Base-by-base conservation (phyloP, 148 eudicot genomes). In the Fagopyrum tataricum region DNA sequence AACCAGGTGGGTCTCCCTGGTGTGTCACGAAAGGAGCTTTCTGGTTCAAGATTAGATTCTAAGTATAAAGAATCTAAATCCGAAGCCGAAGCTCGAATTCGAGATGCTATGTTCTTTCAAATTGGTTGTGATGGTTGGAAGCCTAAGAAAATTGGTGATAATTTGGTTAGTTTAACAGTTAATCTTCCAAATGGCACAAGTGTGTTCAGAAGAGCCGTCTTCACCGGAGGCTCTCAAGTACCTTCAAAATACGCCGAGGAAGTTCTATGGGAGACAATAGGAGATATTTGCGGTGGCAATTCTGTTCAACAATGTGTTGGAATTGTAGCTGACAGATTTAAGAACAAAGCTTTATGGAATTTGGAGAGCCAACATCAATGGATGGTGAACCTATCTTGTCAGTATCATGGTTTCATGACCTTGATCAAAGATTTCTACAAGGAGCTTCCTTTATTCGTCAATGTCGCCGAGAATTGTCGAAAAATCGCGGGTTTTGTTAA, bases 381-480 rank as follows among this genome's bases (percentile, higher is more conserved):
- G 97, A 91, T 95, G 98, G 84, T 95, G 39, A 95, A 95, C 53
- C 85, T 91, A 44, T 82, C 85, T 42, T 95, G 98, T 80, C 98
- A 91, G 81, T 84, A 77, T 76, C 93, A 84, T 51, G 98, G 88
- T 14, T 83, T 95, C 56, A 72, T 62, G 78, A 81, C 86, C 71
- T 82, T 95, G 86, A 85, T 95, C 62, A 88, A 95, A 84, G 97
- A 95, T 74, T 91, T 95, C 23, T 81, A 74, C 44, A 83, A 82
- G 66, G 98, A 87, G 79, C 85, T 95, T 66, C 93, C 96, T 2
- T 81, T 95, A 78, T 90, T 95, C 78, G 84, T 78, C 52, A 85
- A 79, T 76, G 97, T 88, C 68, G 82, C 84, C 73, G 89, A 83
- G 8, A 90, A 82, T 80, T 95, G 98, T 61, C 71, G 78, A 0